Evolutionary conservation across 1,284 basidiomycete genomes (phyloP).

Genomic region (Marasmius tenuissimus): DNA sequence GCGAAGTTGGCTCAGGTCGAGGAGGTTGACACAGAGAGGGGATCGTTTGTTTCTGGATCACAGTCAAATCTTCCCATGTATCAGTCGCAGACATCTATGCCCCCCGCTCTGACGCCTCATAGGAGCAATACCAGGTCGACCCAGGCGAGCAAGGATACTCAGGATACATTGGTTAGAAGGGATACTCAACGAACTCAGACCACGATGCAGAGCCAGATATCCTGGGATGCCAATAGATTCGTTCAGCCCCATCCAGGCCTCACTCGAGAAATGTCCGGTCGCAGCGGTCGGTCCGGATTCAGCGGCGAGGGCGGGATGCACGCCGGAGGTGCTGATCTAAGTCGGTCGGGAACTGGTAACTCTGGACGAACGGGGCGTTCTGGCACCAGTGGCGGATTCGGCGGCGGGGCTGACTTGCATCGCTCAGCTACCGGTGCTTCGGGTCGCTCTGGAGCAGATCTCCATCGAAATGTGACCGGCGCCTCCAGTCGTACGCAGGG

Average conservation of each 20-base stretch:
- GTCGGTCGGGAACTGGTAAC: conserved; percentile 65
- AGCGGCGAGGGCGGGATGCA: conserved; percentile 35
- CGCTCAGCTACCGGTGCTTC: background rate
- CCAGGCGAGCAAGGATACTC: conserved; percentile 26
- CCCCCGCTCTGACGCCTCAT: conserved; percentile 32
- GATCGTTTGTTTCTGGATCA: conserved; percentile 21
- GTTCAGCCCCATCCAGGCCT: conserved; percentile 22
- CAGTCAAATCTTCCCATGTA: conserved; percentile 42
- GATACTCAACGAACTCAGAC: conserved; percentile 18
- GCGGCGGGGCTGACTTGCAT: background rate
- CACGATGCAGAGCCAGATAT: conserved; percentile 13
- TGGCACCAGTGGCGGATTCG: background rate
- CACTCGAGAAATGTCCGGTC: conserved; percentile 1
- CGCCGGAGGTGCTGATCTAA: conserved; percentile 55
- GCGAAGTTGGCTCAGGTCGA: conserved; percentile 33
- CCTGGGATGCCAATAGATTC: conserved; percentile 14
- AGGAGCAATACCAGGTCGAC: conserved; percentile 41
- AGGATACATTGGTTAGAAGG: conserved; percentile 24
- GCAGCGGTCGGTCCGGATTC: conserved; percentile 12
- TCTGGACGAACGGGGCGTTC: background rate
- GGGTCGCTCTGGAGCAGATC: conserved; percentile 1
- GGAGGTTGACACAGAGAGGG: conserved; percentile 5
- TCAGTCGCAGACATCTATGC: conserved; percentile 29
- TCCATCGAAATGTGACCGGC: background rate
- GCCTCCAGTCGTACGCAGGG: background rate